Evolutionary conservation across 2,329 filamentous ascomycete genomes (phyloP), one percentile per base, ranked within the genome.

Genomic region (Rhynchosporium graminicola): DNA sequence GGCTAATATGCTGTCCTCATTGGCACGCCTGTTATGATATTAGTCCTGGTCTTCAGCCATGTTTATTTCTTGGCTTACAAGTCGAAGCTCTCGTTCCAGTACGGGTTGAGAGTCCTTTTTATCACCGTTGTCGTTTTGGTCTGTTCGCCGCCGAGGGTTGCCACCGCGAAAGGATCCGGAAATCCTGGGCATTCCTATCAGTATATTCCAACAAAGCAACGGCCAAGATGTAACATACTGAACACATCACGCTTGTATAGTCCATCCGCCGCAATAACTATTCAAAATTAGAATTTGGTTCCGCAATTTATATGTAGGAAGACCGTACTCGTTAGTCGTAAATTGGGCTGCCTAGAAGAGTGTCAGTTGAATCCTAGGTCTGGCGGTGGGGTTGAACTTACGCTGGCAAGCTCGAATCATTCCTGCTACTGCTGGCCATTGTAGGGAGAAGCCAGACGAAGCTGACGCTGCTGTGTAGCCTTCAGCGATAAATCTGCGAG

Each of bases 181-280:
- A 98, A 97, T 75, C 94, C 95, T 98, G 72, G 31, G 51, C 60
- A 61, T 59, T 60, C 51, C 52, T 52, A 63, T 70, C 61, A 71
- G 67, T 60, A 59, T 64, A 28, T 61, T 47, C 31, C 54, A 43
- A 29, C 40, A 36, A 36, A 45, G 26, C 20, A 29, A 47, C 26
- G 15, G 20, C 13, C 15, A n/a, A 20, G 20, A 33, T 13, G 13
- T 52, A 20, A 87, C 92, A 73, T 89, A 98, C 95, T 87, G 79
- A 99, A 98, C 65, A 99, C 93, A 91, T 99, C 95, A 79, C 95
- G 88, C 83, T 98, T 99, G 83, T 97, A 98, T 69, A 99, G 83
- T 65, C 95, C 95, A 83, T 99, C 95, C 71, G 95, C 95, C 71
- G 95, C 95, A 81, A 99, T 97, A 80, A 99, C 95, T 98, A 77